A percentile compares a stretch with the other conserved stretches of the same genome.
Evolutionary conservation across 1,139 yeast species (phyloP).

Genomic region (Candida smagusa): DNA sequence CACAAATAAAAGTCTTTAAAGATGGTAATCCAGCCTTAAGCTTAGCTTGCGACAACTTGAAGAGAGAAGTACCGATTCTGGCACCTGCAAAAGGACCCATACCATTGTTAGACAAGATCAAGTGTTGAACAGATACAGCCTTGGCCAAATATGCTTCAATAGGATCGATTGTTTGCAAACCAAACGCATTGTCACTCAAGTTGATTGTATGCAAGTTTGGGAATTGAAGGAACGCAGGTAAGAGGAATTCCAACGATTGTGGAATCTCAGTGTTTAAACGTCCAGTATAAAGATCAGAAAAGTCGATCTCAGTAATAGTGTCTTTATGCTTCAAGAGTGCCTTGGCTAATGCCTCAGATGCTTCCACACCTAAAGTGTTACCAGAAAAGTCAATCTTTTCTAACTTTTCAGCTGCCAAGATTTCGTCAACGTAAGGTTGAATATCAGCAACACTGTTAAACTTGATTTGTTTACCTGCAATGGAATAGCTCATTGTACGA

Average conservation of each 20-base stretch:
- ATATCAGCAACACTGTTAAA: conserved; percentile 74
- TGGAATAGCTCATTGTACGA: conserved; percentile 33
- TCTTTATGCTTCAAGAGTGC: conserved; percentile 50
- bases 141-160: conserved; percentile 73
- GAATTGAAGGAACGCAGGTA: conserved; percentile 70
- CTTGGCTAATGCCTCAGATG: conserved; percentile 69
- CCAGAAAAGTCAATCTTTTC: conserved; percentile 80
- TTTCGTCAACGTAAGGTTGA: conserved; percentile 56
- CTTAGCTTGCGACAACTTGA: conserved; percentile 66
- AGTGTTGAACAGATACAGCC: conserved; percentile 78
- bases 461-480: conserved; percentile 76
- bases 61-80: conserved; percentile 83
- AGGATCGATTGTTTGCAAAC: conserved; percentile 90
- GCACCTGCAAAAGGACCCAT: conserved; percentile 98
- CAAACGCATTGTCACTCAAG: conserved; percentile 93
- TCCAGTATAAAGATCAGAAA: conserved; percentile 93
- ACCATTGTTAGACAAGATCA: conserved; percentile 89
- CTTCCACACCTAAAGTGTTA: conserved; percentile 90
- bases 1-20: conserved; percentile 85
- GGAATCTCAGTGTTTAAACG: conserved; percentile 95
- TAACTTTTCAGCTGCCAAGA: conserved; percentile 37
- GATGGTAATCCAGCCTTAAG: conserved; percentile 40
- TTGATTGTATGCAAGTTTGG: conserved; percentile 70
- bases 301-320: conserved; percentile 62
- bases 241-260: conserved; percentile 64